Percentiles rank a stretch among this genome's conserved stretches.
Evolutionary conservation across 2,329 filamentous ascomycete species (phyloP).

Genomic region (Lizonia empirigonia): DNA sequence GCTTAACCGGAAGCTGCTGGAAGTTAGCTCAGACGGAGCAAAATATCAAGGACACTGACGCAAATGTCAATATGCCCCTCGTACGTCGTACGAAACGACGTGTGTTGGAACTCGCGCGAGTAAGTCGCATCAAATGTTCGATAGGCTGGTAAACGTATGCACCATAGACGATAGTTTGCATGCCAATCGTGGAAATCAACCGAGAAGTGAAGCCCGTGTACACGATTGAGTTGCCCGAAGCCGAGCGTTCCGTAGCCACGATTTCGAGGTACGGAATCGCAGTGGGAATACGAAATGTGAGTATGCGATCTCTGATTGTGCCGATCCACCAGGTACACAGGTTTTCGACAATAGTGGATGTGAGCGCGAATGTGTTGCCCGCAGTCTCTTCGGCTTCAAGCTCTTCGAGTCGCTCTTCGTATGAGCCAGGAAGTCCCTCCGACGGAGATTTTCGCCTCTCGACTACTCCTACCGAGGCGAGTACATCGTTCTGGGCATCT

Average conservation of each 20-base stretch:
- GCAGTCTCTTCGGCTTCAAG: constrained; percentile 40
- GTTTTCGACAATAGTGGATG: constrained; percentile 33
- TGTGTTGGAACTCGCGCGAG: constrained; percentile 26
- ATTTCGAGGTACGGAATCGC: constrained; percentile 35
- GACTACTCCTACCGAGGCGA: constrained; percentile 55
- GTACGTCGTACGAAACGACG: constrained; percentile 30
- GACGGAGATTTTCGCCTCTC: constrained; percentile 45
- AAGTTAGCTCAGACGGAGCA: not conserved
- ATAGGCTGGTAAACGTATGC: constrained; percentile 34
- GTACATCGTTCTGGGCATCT: constrained; percentile 55
- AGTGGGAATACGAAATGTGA: constrained; percentile 37
- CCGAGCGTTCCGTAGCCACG: constrained; percentile 27
- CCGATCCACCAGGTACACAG: constrained; percentile 47
- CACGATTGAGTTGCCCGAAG: constrained; percentile 29
- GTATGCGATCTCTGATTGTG: constrained; percentile 35
- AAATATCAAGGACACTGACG: constrained; percentile 22
- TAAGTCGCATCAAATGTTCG: constrained; percentile 33
- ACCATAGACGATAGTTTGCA: constrained; percentile 28
- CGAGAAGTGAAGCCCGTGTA: constrained; percentile 38
- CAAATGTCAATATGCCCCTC: constrained; percentile 24
- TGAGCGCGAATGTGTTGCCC: constrained; percentile 34
- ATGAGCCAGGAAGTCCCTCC: constrained; percentile 34
- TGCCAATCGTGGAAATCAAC: constrained; percentile 27
- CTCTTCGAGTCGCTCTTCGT: constrained; percentile 35
- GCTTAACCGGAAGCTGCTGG: constrained; percentile 32